A percentile compares a stretch with the other conserved stretches of the same genome.
Evolutionary conservation across 1,284 basidiomycete genomes (phyloP).

Genomic region (Malassezia slooffiae): DNA sequence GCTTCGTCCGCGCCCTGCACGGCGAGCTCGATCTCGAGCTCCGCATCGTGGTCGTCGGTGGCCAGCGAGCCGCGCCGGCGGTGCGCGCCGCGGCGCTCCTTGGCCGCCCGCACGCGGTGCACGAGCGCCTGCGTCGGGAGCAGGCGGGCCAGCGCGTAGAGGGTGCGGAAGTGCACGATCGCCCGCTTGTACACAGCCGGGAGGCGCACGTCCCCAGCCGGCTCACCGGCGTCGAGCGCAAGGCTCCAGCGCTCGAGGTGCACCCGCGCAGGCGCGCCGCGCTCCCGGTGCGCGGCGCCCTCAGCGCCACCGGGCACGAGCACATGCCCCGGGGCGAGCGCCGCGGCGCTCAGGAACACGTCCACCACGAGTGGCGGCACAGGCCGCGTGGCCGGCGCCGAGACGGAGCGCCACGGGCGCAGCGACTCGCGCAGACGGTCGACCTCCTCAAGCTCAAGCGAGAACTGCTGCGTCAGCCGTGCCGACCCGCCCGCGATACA

Average conservation of each 20-base stretch:
- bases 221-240: background rate
- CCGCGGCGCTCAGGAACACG: conserved; percentile 2
- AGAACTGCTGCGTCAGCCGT: conserved; percentile 6
- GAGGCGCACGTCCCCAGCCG: background rate
- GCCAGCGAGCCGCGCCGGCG: too few species aligned
- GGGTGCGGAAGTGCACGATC: conserved; percentile 15
- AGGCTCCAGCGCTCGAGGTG: conserved; percentile 12
- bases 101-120: background rate
- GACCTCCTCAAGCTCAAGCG: conserved; percentile 5
- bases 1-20: too few species aligned
- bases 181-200: conserved; percentile 14
- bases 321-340: conserved; percentile 4
- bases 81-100: background rate
- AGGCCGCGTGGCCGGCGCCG: background rate
- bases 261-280: background rate
- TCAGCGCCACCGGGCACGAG: background rate
- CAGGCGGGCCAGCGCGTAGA: conserved; percentile 10
- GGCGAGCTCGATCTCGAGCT: conserved; percentile 3
- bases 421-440: background rate
- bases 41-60: background rate
- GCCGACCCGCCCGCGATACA: background rate
- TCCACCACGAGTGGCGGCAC: conserved; percentile 4
- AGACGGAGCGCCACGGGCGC: conserved; percentile 13
- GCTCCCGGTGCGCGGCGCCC: background rate
- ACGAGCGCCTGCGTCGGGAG: conserved; percentile 2